These are phyloP conservation scores for Ascochyta rabiei DNA, from an alignment of 2,329 filamentous ascomycete species.

Conservation along the genomic window DNA sequence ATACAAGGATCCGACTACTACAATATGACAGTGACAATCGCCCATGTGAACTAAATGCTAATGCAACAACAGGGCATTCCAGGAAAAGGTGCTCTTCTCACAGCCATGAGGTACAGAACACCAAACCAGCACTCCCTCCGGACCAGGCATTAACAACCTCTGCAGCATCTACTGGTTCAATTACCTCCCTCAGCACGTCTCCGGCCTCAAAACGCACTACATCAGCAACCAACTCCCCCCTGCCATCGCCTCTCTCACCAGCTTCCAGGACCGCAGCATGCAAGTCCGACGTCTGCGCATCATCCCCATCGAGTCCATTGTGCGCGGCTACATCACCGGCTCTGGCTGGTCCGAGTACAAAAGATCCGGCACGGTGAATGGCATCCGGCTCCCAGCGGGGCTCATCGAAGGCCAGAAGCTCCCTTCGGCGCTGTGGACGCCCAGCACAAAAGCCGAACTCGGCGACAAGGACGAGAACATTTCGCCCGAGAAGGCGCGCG, in stretches of 20 bases:
- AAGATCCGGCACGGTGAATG: slow-evolving; percentile 77
- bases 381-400: slow-evolving; percentile 70
- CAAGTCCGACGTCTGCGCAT: slow-evolving; percentile 74
- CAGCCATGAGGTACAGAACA: slow-evolving; percentile 60
- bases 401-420: slow-evolving; percentile 74
- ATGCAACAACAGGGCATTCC: slow-evolving; percentile 64
- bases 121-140: background rate
- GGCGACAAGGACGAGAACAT: slow-evolving; percentile 89
- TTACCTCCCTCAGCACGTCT: slow-evolving; percentile 62
- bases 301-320: slow-evolving; percentile 81
- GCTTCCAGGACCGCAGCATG: slow-evolving; percentile 72
- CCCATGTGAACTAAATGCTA: background rate
- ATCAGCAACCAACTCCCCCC: slow-evolving; percentile 63
- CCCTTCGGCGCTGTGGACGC: slow-evolving; percentile 74
- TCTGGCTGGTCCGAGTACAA: slow-evolving; percentile 83
- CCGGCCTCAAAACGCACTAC: slow-evolving; percentile 67
- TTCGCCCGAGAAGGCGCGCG: slow-evolving; percentile 64
- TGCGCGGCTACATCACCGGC: slow-evolving; percentile 89
- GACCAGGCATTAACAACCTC: slow-evolving; percentile 3
- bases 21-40: background rate
- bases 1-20: background rate
- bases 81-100: slow-evolving; percentile 70
- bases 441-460: slow-evolving; percentile 81
- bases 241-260: slow-evolving; percentile 45
- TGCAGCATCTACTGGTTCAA: slow-evolving; percentile 67